These are phyloP conservation scores for Ascochyta pisi DNA, from an alignment of 2,329 filamentous ascomycete species.

Conservation along the genomic window DNA sequence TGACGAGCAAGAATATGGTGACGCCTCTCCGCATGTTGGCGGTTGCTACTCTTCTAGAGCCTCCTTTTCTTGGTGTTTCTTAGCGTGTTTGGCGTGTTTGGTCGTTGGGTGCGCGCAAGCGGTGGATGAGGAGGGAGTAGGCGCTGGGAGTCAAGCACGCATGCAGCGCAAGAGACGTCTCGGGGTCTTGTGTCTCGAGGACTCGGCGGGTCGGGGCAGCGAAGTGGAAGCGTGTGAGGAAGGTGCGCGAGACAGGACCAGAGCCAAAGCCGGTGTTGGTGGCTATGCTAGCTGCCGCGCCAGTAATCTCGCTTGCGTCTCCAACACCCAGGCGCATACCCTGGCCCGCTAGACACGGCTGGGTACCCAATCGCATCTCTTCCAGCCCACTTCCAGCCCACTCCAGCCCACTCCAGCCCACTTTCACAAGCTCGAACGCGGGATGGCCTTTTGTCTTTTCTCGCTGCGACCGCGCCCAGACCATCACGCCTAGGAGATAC, in stretches of 20 bases:
- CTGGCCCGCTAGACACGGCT: background rate
- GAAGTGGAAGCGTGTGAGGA: conserved; percentile 24
- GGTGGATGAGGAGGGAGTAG: conserved; percentile 6
- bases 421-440: conserved; percentile 21
- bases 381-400: background rate
- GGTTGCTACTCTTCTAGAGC: conserved; percentile 13
- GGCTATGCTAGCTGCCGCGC: conserved; percentile 16
- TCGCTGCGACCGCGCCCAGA: conserved; percentile 1
- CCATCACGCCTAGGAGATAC: conserved; percentile 1
- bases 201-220: conserved; percentile 16
- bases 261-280: conserved; percentile 4
- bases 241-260: conserved; percentile 17
- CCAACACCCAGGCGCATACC: background rate
- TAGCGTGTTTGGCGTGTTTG: background rate
- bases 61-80: conserved; percentile 30
- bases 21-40: conserved; percentile 66
- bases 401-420: background rate
- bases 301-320: conserved; percentile 29
- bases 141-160: conserved; percentile 20
- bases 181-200: conserved; percentile 15
- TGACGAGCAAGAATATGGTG: conserved; percentile 69
- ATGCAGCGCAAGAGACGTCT: conserved; percentile 13
- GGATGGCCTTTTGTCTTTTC: background rate
- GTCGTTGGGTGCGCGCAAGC: too few relatives aligned
- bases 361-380: conserved; percentile 10